A percentile compares a stretch with the other conserved stretches of the same genome.
These are phyloP conservation scores for Phialemonium atrogriseum DNA, from an alignment of 2,329 filamentous ascomycete species.

Conservation along the genomic window DNA sequence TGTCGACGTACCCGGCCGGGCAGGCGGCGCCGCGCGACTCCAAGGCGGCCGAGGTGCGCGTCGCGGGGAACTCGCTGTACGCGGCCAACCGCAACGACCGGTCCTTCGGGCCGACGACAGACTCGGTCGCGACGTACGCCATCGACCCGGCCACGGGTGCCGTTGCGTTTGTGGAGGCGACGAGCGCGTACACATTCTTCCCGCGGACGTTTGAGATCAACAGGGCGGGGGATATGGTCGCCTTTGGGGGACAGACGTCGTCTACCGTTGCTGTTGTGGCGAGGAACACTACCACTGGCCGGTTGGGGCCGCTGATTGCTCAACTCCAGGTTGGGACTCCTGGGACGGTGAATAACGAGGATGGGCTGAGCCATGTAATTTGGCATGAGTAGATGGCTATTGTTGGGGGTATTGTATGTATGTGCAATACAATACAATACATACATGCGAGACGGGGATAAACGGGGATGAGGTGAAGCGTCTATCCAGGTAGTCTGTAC, in stretches of 20 bases:
- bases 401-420: background rate
- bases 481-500: too few species aligned
- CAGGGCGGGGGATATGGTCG: conserved; percentile 48
- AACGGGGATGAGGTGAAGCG: too few species aligned
- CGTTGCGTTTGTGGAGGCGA: conserved; percentile 43
- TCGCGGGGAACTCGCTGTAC: conserved; percentile 47
- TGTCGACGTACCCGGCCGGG: conserved; percentile 36
- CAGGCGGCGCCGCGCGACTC: conserved; percentile 32
- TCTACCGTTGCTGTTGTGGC: conserved; percentile 49
- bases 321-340: conserved; percentile 29
- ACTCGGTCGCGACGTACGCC: conserved; percentile 46
- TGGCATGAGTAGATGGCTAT: conserved; percentile 37
- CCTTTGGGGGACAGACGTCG: conserved; percentile 54
- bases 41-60: conserved; percentile 47
- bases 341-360: conserved; percentile 32
- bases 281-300: conserved; percentile 45
- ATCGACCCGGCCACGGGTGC: conserved; percentile 37
- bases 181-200: conserved; percentile 48
- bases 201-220: conserved; percentile 58
- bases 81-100: conserved; percentile 55
- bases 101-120: conserved; percentile 43
- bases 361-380: conserved; percentile 38
- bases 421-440: too few species aligned
- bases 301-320: conserved; percentile 39
- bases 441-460: too few species aligned